These are phyloP conservation scores for Candida ovalis DNA, from an alignment of 805 yeast genomes.

Conservation along the genomic window DNA sequence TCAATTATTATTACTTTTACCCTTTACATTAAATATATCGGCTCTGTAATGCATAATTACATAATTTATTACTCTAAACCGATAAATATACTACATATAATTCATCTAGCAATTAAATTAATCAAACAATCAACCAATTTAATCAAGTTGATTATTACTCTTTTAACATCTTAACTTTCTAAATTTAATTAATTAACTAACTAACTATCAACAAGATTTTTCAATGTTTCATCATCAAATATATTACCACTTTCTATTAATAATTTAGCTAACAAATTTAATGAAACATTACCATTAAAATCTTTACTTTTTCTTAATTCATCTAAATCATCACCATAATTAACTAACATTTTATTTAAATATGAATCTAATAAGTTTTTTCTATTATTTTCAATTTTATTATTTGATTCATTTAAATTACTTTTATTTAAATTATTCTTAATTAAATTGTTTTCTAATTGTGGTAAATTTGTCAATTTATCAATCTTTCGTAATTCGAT, in stretches of 20 bases:
- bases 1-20: no score
- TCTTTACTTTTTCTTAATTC: constrained; percentile 60
- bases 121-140: neutral
- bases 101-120: no score
- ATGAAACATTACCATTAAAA: constrained; percentile 50
- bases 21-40: no score
- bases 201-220: constrained; percentile 13
- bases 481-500: constrained; percentile 5
- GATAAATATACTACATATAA: no score
- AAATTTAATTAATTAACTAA: neutral
- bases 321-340: constrained; percentile 60
- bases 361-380: constrained; percentile 46
- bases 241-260: constrained; percentile 56
- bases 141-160: no score
- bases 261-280: constrained; percentile 52
- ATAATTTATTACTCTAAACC: no score
- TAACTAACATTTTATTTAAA: constrained; percentile 50
- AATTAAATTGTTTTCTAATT: constrained; percentile 1
- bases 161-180: no score
- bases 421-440: constrained; percentile 11
- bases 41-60: no score
- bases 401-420: constrained; percentile 29
- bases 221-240: constrained; percentile 52
- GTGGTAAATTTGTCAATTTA: constrained; percentile 6
- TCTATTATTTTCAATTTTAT: constrained; percentile 28